Evolutionary conservation across 2,329 filamentous ascomycete genomes (phyloP).

Genomic region (Immersiporthe knoxdaviesiana): DNA sequence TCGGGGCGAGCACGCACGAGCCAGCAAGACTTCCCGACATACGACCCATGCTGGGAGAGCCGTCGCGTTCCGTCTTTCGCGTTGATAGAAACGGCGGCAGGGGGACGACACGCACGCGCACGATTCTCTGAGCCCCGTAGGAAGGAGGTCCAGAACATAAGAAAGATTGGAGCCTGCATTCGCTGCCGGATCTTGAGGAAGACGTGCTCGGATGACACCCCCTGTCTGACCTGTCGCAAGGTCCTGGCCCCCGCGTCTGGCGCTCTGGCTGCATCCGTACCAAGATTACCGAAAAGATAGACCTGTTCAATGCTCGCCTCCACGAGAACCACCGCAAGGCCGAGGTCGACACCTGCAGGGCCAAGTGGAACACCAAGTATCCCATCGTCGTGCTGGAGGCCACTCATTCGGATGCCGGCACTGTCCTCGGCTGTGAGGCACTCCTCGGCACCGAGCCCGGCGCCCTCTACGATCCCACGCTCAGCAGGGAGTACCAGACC

Average conservation of each 20-base stretch:
- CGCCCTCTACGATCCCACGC: constrained; percentile 40
- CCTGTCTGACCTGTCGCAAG: constrained; percentile 66
- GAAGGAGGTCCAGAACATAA: constrained; percentile 67
- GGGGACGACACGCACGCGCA: constrained; percentile 57
- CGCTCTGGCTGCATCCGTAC: constrained; percentile 65
- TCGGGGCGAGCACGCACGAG: constrained; percentile 42
- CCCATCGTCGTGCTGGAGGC: constrained; percentile 57
- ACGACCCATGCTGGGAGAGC: constrained; percentile 24
- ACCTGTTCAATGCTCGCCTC: constrained; percentile 66
- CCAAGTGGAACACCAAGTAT: constrained; percentile 51
- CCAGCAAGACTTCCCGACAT: constrained; percentile 5
- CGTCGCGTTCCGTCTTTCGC: constrained; percentile 47
- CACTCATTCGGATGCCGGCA: constrained; percentile 57
- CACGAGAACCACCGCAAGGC: constrained; percentile 66
- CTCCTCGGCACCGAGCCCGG: constrained; percentile 43
- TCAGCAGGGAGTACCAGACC: constrained; percentile 40
- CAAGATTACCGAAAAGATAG: constrained; percentile 62
- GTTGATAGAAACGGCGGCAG: constrained; percentile 56
- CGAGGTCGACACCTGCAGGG: constrained; percentile 59
- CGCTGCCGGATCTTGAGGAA: constrained; percentile 68
- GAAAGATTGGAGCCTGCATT: constrained; percentile 68
- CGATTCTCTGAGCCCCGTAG: constrained; percentile 61
- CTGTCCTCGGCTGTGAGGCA: constrained; percentile 49
- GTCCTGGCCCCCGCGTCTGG: constrained; percentile 69
- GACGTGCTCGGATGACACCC: constrained; percentile 66